These are phyloP conservation scores for Diplodia sapinea DNA, from an alignment of 2,329 filamentous ascomycete species.

Conservation along the genomic window DNA sequence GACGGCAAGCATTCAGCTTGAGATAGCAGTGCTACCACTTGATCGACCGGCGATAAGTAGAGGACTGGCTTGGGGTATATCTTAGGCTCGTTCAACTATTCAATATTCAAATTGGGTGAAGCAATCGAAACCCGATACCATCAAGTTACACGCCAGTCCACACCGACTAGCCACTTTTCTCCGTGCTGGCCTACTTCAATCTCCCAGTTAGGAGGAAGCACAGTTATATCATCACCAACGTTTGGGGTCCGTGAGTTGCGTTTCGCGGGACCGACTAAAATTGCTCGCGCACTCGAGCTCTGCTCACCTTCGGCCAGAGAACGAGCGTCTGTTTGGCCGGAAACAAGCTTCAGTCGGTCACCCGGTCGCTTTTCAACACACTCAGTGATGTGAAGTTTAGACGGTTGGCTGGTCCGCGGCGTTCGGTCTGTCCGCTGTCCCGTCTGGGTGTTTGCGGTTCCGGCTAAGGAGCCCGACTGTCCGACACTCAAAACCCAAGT, in stretches of 20 bases:
- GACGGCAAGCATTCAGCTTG: no score
- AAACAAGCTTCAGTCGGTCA: slow-evolving; percentile 20
- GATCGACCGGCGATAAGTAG: no score
- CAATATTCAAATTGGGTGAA: not conserved
- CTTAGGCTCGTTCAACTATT: not conserved
- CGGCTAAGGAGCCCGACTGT: not conserved
- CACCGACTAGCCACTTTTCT: slow-evolving; percentile 48
- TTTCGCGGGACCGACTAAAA: slow-evolving; percentile 42
- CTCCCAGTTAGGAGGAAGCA: slow-evolving; percentile 51
- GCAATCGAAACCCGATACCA: not conserved
- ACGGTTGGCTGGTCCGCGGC: not conserved
- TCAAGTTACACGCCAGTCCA: slow-evolving; percentile 48
- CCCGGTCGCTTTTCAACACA: slow-evolving; percentile 6
- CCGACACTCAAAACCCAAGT: slow-evolving; percentile 58
- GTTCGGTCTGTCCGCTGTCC: not conserved
- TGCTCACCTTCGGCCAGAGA: slow-evolving; percentile 26
- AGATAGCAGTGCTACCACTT: no score
- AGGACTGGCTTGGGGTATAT: not conserved
- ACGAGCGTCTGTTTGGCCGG: not conserved
- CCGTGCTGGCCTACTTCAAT: slow-evolving; percentile 42
- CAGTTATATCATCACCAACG: slow-evolving; percentile 42
- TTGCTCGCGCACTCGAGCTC: slow-evolving; percentile 30
- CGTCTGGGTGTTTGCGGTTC: not conserved
- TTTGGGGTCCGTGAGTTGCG: slow-evolving; percentile 36
- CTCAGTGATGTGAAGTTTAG: slow-evolving; percentile 33